These are phyloP conservation scores for Globisporangium canariense DNA, from an alignment of 352 stramenopile genomes.

Conservation along the genomic window DNA sequence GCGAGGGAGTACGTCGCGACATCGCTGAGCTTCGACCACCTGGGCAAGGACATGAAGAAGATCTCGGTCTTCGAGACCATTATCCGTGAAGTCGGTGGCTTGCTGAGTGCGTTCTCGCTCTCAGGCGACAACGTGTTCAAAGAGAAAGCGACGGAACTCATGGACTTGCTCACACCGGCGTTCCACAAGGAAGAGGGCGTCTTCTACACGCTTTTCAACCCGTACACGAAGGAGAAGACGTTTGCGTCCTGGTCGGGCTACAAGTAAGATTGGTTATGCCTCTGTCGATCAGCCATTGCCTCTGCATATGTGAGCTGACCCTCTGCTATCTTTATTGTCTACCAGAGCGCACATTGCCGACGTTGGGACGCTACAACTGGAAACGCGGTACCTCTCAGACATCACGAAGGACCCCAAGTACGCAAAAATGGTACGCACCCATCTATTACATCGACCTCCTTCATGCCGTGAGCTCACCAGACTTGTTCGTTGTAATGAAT, in stretches of 20 bases:
- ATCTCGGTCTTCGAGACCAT: conserved; percentile 99
- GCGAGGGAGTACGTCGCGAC: conserved; percentile 85
- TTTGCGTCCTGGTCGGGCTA: conserved; percentile 42
- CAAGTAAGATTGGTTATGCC: conserved; percentile 20
- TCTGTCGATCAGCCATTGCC: background rate
- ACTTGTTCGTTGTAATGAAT: background rate
- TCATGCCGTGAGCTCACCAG: too few species aligned
- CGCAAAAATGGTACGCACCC: conserved; percentile 38
- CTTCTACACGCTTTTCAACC: conserved; percentile 89
- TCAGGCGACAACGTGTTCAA: conserved; percentile 87
- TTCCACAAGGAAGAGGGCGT: conserved; percentile 90
- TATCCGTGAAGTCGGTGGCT: conserved; percentile 96
- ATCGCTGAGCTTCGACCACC: conserved; percentile 78
- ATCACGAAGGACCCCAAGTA: conserved; percentile 80
- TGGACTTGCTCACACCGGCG: conserved; percentile 83
- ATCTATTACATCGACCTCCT: too few species aligned
- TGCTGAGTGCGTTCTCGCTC: conserved; percentile 95
- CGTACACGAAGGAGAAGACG: conserved; percentile 51
- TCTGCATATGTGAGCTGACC: background rate
- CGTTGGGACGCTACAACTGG: conserved; percentile 81
- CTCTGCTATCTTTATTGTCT: background rate
- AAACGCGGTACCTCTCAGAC: conserved; percentile 76
- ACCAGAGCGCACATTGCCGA: conserved; percentile 73
- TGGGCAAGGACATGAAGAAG: conserved; percentile 45
- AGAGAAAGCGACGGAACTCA: conserved; percentile 91